Evolutionary conservation across 179 eudicot genomes (phyloP).

Genomic region (Silene vulgaris): DNA sequence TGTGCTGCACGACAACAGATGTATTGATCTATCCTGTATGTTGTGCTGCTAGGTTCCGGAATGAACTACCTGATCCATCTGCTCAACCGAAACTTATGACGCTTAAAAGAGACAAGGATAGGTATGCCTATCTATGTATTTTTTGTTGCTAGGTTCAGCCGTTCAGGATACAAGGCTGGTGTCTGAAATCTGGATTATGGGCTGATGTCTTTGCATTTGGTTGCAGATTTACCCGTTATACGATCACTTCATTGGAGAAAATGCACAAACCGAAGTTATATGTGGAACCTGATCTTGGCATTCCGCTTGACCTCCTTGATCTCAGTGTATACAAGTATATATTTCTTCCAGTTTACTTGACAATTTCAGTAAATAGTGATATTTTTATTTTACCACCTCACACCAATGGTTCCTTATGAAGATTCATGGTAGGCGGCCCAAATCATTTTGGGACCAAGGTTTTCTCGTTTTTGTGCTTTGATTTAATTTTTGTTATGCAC

Average conservation of each 20-base stretch:
- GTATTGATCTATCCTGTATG: conserved; percentile 15
- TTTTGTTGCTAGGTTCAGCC: not conserved
- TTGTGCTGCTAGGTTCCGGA: conserved; percentile 61
- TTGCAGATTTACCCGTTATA: conserved; percentile 73
- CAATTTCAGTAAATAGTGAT: conserved; percentile 1
- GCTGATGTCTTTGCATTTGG: conserved; percentile 12
- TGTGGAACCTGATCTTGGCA: conserved; percentile 91
- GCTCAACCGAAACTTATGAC: conserved; percentile 80
- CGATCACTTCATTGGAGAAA: conserved; percentile 82
- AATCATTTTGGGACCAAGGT: not conserved
- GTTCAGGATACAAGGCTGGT: not conserved
- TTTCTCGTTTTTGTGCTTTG: not conserved
- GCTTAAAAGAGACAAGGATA: conserved; percentile 63
- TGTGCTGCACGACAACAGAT: not conserved
- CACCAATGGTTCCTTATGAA: not conserved
- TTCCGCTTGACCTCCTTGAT: conserved; percentile 95
- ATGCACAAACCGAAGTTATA: conserved; percentile 85
- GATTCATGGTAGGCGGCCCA: not conserved
- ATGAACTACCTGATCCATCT: conserved; percentile 89
- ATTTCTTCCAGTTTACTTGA: conserved; percentile 8
- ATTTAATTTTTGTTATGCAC: conserved; percentile 13
- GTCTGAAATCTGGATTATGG: not conserved
- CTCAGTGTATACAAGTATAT: conserved; percentile 87
- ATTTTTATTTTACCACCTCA: not conserved
- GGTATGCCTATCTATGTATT: conserved; percentile 41